These are phyloP conservation scores for Metarhizium anisopliae DNA, from an alignment of 2,329 filamentous ascomycete species.

Conservation along the genomic window DNA sequence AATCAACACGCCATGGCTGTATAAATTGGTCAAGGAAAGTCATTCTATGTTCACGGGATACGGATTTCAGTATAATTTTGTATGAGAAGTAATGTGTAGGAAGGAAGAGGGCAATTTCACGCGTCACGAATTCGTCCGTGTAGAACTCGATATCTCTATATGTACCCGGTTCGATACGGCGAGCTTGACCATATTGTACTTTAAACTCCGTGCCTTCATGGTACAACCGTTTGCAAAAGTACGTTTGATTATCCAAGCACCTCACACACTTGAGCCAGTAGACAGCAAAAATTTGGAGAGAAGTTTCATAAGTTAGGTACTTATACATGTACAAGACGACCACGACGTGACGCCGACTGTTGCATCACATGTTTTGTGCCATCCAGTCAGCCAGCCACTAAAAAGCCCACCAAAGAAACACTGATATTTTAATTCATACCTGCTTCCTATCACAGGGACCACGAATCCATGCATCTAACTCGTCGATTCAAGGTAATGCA, in stretches of 20 bases:
- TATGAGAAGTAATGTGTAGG: not conserved
- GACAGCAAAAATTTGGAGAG: not conserved
- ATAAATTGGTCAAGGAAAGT: not conserved
- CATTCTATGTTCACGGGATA: not conserved
- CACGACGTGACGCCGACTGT: not conserved
- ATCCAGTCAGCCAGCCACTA: not conserved
- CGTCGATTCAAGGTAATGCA: not conserved
- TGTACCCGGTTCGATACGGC: not conserved
- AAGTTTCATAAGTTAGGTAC: conserved; percentile 8
- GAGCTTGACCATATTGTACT: no score
- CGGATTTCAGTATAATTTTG: not conserved
- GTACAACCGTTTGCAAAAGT: not conserved
- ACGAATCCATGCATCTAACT: not conserved
- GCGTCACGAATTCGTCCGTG: not conserved
- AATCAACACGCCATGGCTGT: not conserved
- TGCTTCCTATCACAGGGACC: not conserved
- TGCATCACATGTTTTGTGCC: not conserved
- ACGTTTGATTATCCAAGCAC: not conserved
- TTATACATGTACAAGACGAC: conserved; percentile 9
- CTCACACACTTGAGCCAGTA: not conserved
- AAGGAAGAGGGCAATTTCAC: not conserved
- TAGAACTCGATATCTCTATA: not conserved
- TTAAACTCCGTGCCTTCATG: no score
- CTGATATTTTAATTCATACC: not conserved
- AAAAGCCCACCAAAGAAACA: not conserved